Base-by-base conservation (phyloP, 2,329 filamentous ascomycete genomes). In the Sporothrix brunneoviolacea region DNA sequence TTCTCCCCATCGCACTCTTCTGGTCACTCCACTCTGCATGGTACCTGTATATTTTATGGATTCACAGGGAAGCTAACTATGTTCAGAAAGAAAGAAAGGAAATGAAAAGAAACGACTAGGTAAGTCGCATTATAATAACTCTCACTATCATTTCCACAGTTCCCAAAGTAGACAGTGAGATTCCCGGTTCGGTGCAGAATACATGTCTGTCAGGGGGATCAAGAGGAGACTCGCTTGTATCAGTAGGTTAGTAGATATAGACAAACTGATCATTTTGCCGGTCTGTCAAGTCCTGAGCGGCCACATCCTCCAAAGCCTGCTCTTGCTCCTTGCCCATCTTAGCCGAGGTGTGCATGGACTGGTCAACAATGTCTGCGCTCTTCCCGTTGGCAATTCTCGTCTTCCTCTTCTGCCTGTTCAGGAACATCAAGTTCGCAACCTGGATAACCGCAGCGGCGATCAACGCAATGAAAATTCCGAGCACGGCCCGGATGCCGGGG, bases 191-290 rank as follows among this genome's bases (percentile, higher is more conserved):
- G n/a, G n/a, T n/a, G n/a, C n/a, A 12, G 9, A 7, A 13, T 36
- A 36, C 33, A 36, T 16, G 15, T 36, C 33, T 7, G 33, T 13
- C 33, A 36, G 7, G 6, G 33, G 33, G 4, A 15, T 4, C 40
- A n/a, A n/a, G n/a, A n/a, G n/a, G n/a, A n/a, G n/a, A n/a, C n/a
- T n/a, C n/a, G n/a, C n/a, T n/a, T n/a, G n/a, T n/a, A n/a, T n/a
- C n/a, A n/a, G n/a, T n/a, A n/a, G 4, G 30, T 28, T 62, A 80
- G 58, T 81, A 81, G 41, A 82, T 72, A 63, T 80, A 84, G 15
- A 83, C 73, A 65, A 86, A 86, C 59, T 86, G 81, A 51, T 86
- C 80, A 57, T 86, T 86, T 66, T 81, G 68, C 18, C 75, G 65
- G 62, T 86, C 83, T 1, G 82, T 84, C 56, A 84, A 57, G 64